These are phyloP conservation scores for Populus tremula DNA, from an alignment of 345 rosid species.

Conservation along the genomic window DNA sequence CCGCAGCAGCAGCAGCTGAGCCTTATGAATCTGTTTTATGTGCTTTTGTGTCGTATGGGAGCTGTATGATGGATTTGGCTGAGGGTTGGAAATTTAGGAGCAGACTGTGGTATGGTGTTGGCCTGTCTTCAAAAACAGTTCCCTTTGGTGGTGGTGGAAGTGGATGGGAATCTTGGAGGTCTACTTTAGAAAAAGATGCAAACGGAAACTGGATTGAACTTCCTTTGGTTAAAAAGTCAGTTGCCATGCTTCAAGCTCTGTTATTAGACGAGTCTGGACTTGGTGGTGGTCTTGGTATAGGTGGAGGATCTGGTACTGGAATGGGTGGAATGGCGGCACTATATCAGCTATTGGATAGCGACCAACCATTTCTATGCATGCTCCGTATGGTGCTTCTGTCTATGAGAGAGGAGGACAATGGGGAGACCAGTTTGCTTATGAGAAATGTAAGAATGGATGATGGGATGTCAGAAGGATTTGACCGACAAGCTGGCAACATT, in stretches of 20 bases:
- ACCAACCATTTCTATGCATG: conserved; percentile 99
- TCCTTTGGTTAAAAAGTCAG: conserved; percentile 87
- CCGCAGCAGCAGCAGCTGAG: conserved; percentile 96
- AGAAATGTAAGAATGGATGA: conserved; percentile 58
- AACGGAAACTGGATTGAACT: conserved; percentile 97
- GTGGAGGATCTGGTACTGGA: conserved; percentile 99
- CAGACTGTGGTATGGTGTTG: conserved; percentile 95
- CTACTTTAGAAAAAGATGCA: conserved; percentile 80
- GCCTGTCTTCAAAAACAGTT: conserved; percentile 59
- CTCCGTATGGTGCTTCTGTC: conserved; percentile 97
- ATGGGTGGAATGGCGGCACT: conserved; percentile 99
- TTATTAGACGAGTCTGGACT: conserved; percentile 93
- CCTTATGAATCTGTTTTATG: conserved; percentile 96
- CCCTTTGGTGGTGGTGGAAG: conserved; percentile 90
- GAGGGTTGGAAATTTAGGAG: conserved; percentile 99
- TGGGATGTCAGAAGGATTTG: conserved; percentile 44
- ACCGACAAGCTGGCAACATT: conserved; percentile 40
- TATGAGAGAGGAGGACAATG: conserved; percentile 92
- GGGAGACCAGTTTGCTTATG: conserved; percentile 68
- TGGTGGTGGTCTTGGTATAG: conserved; percentile 99
- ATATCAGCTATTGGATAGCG: conserved; percentile 94
- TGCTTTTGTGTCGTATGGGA: conserved; percentile 98
- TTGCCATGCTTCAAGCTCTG: conserved; percentile 95
- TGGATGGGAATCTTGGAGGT: conserved; percentile 87
- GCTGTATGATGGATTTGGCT: conserved; percentile 86